Conservation (phyloP, 805 yeast genomes). For the Kodamaea laetipori region DNA sequence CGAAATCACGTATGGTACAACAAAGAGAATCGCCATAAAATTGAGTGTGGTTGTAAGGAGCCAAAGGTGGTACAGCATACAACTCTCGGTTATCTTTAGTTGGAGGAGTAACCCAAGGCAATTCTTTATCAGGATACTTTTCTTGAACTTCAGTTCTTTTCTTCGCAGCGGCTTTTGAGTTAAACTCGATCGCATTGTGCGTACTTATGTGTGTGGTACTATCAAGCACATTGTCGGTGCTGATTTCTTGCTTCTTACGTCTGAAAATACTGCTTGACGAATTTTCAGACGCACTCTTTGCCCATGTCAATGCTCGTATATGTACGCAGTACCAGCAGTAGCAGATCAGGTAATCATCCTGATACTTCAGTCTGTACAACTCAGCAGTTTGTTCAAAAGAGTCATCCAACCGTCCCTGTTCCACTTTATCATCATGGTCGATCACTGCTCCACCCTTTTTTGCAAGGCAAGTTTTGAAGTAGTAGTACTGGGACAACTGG, state of each 20-base stretch:
- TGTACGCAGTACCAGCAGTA: conserved; percentile 21
- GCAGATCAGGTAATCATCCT: conserved; percentile 25
- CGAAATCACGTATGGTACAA: conserved; percentile 13
- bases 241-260: background rate
- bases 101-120: conserved; percentile 4
- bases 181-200: conserved; percentile 6
- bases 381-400: conserved; percentile 21
- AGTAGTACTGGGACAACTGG: conserved; percentile 20
- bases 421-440: conserved; percentile 31
- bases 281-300: background rate
- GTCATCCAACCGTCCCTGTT: conserved; percentile 20
- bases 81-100: conserved; percentile 8
- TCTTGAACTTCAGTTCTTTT: conserved; percentile 1
- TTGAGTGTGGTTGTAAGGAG: conserved; percentile 8
- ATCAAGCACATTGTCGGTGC: conserved; percentile 18
- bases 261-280: conserved; percentile 4
- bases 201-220: conserved; percentile 17
- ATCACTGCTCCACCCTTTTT: conserved; percentile 14
- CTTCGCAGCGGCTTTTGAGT: conserved; percentile 3
- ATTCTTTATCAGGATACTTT: conserved; percentile 5
- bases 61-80: conserved; percentile 14
- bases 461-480: conserved; percentile 17
- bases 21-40: conserved; percentile 14
- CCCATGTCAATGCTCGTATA: background rate
- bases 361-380: conserved; percentile 18